A percentile compares a stretch with the other conserved stretches of the same genome.
Conservation (phyloP, 768 basidiomycete genomes). For the Tulasnella sp. region DNA sequence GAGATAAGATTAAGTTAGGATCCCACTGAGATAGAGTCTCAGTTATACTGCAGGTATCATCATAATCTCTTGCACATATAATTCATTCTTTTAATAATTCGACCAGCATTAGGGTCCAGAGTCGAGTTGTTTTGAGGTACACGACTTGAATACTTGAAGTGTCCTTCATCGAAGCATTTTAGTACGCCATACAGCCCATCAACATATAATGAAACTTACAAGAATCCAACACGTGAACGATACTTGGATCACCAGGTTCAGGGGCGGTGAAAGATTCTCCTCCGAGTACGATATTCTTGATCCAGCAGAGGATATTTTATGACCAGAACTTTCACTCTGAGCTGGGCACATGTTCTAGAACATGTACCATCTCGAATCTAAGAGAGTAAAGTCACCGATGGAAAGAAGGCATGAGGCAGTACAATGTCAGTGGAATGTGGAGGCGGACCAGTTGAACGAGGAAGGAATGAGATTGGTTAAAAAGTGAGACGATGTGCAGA, state of each 20-base stretch:
- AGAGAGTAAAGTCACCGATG: constrained; percentile 68
- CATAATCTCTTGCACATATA: no score
- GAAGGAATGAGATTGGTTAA: constrained; percentile 49
- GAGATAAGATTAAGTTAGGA: no score
- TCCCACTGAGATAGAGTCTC: no score
- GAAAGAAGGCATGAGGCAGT: constrained; percentile 63
- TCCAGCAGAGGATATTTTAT: constrained; percentile 93
- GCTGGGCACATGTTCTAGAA: constrained; percentile 99
- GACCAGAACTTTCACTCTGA: constrained; percentile 83
- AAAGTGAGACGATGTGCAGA: constrained; percentile 59
- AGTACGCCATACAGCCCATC: no score
- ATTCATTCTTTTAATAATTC: no score
- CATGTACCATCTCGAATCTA: constrained; percentile 99
- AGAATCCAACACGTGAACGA: constrained; percentile 90
- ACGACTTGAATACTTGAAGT: no score
- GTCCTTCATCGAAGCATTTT: no score
- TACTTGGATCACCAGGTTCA: constrained; percentile 61
- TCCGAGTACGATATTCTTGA: constrained; percentile 80
- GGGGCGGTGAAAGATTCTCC: constrained; percentile 75
- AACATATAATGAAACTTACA: constrained; percentile 66
- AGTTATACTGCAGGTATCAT: no score
- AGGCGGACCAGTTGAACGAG: constrained; percentile 55
- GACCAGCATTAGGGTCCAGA: no score
- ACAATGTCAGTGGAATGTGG: constrained; percentile 93
- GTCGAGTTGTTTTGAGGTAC: no score